phyloP scores from a whole-genome alignment of 306 rosid species.

The Dryas octopetala region DNA sequence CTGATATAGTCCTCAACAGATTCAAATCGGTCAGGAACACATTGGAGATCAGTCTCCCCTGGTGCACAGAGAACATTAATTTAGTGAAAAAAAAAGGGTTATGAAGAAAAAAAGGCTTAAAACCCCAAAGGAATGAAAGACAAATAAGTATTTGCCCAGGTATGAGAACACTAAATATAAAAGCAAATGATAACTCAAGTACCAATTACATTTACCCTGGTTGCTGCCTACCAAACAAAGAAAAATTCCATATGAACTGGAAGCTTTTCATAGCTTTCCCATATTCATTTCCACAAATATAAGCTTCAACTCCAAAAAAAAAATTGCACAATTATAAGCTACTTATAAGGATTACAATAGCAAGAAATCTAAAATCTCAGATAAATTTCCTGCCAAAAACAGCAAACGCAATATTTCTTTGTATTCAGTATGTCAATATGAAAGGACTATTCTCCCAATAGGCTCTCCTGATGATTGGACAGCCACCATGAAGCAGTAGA shows the following conservation, averaged over 20 bases:
- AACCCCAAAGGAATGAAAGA: constrained; percentile 13
- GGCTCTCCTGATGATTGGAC: constrained; percentile 35
- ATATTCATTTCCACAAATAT: neutral
- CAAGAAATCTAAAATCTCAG: neutral
- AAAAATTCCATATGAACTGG: neutral
- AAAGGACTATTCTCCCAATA: constrained; percentile 26
- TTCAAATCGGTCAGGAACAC: constrained; percentile 92
- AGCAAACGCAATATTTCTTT: neutral
- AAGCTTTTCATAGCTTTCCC: neutral
- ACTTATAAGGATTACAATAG: neutral
- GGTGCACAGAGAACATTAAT: constrained; percentile 39
- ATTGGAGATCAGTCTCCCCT: constrained; percentile 89
- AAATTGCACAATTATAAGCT: neutral
- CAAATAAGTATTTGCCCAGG: neutral
- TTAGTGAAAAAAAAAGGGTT: constrained; percentile 29
- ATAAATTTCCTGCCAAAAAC: neutral
- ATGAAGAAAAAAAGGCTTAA: constrained; percentile 16
- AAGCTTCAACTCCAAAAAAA: neutral
- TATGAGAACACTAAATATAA: constrained; percentile 5
- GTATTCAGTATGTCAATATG: constrained; percentile 7
- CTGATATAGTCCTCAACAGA: constrained; percentile 85
- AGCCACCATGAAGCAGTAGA: constrained; percentile 32
- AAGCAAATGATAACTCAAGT: neutral
- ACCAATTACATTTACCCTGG: neutral
- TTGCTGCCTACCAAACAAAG: neutral